Evolutionary conservation across 2,329 filamentous ascomycete genomes (phyloP).

Genomic region (Penicillium sp.): DNA sequence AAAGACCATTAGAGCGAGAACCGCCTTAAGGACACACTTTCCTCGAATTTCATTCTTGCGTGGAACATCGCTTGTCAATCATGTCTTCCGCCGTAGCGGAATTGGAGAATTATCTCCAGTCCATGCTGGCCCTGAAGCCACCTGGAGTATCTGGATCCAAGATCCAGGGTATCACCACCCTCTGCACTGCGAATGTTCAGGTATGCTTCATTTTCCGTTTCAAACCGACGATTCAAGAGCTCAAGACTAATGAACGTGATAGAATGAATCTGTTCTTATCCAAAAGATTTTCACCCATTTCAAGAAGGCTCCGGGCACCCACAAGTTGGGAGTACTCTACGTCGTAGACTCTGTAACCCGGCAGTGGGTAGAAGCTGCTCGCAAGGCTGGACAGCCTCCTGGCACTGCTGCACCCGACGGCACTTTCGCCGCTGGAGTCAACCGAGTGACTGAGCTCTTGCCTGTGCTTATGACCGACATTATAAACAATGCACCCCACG

Average conservation of each 20-base stretch:
- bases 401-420: slow-evolving; percentile 81
- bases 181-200: slow-evolving; percentile 88
- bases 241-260: slow-evolving; percentile 30
- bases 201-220: slow-evolving; percentile 50
- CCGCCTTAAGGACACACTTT: background rate
- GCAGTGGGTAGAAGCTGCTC: slow-evolving; percentile 96
- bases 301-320: slow-evolving; percentile 88
- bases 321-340: slow-evolving; percentile 99
- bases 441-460: slow-evolving; percentile 93
- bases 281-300: slow-evolving; percentile 97
- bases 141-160: slow-evolving; percentile 92
- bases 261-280: slow-evolving; percentile 93
- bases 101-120: slow-evolving; percentile 84
- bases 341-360: slow-evolving; percentile 99
- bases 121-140: slow-evolving; percentile 85
- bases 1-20: background rate
- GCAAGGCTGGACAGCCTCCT: slow-evolving; percentile 76
- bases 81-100: slow-evolving; percentile 87
- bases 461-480: slow-evolving; percentile 95
- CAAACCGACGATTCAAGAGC: background rate
- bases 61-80: slow-evolving; percentile 11
- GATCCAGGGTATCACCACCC: slow-evolving; percentile 79
- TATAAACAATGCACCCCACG: slow-evolving; percentile 77
- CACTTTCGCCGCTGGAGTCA: slow-evolving; percentile 90
- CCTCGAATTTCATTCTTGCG: background rate